A percentile compares a stretch with the other conserved stretches of the same genome.
Evolutionary conservation across 306 rosid genomes (phyloP).

Genomic region (Castanea sativa): DNA sequence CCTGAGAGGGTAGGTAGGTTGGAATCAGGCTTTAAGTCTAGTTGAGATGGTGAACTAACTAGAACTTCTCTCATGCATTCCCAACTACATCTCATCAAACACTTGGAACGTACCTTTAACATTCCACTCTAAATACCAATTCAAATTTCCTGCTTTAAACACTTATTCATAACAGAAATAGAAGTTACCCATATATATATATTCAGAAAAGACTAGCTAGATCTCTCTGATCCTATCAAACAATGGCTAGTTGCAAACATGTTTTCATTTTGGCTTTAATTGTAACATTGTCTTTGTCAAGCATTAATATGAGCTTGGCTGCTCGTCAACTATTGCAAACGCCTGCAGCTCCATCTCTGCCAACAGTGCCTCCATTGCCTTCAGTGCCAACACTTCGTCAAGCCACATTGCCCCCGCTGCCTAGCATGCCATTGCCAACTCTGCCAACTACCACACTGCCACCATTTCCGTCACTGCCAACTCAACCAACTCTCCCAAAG

Average conservation of each 20-base stretch:
- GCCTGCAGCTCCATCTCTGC: conserved; percentile 17
- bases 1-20: neutral
- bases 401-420: conserved; percentile 1
- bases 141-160: neutral
- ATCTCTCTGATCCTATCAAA: neutral
- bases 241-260: conserved; percentile 6
- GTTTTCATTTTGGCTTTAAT: conserved; percentile 6
- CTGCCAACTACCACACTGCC: conserved; percentile 7
- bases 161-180: neutral
- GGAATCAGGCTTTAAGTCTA: neutral
- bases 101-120: neutral
- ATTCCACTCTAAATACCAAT: neutral
- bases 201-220: neutral
- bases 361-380: conserved; percentile 22
- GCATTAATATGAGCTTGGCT: conserved; percentile 24
- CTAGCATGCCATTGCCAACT: neutral
- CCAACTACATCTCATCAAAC: conserved; percentile 32
- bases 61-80: neutral
- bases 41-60: conserved; percentile 26
- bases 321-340: conserved; percentile 31
- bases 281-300: conserved; percentile 16
- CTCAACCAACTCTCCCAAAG: conserved; percentile 18
- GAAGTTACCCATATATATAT: neutral
- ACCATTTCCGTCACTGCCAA: neutral
- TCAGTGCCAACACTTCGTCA: conserved; percentile 2